Conservation (phyloP, 768 basidiomycete species). For the Russula earlei region DNA sequence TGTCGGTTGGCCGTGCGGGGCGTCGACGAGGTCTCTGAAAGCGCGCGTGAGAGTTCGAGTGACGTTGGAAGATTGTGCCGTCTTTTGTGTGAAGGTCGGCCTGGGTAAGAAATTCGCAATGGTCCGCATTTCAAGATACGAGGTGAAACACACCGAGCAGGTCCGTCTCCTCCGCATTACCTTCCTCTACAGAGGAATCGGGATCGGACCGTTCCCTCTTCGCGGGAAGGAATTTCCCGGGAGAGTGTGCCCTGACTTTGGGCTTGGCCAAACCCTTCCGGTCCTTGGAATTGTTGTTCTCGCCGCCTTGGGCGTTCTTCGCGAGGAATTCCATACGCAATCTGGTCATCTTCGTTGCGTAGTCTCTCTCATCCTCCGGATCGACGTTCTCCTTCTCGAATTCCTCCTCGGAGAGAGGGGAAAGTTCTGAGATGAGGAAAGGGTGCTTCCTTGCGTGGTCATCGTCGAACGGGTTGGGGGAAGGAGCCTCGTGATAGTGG, state of each 20-base stretch:
- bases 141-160: not conserved
- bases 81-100: slow-evolving; percentile 1
- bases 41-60: not conserved
- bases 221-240: slow-evolving; percentile 1
- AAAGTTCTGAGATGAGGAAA: slow-evolving; percentile 25
- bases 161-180: slow-evolving; percentile 1
- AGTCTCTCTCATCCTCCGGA: slow-evolving; percentile 32
- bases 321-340: slow-evolving; percentile 31
- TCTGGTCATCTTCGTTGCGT: slow-evolving; percentile 33
- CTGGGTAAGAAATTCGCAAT: not conserved
- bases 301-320: slow-evolving; percentile 21
- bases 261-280: slow-evolving; percentile 7
- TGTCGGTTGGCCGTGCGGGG: slow-evolving; percentile 32
- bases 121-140: too few species aligned
- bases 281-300: slow-evolving; percentile 12
- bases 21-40: slow-evolving; percentile 27
- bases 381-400: slow-evolving; percentile 37
- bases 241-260: slow-evolving; percentile 1
- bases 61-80: not conserved
- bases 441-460: slow-evolving; percentile 24
- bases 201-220: slow-evolving; percentile 17
- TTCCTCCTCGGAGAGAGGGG: slow-evolving; percentile 25
- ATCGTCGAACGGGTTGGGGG: slow-evolving; percentile 32
- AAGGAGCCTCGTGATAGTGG: slow-evolving; percentile 36
- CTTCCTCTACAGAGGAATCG: slow-evolving; percentile 10